Percentiles rank a stretch among this genome's conserved stretches.
phyloP scores from a whole-genome alignment of 345 rosid species.

The Citrus hindsii region DNA sequence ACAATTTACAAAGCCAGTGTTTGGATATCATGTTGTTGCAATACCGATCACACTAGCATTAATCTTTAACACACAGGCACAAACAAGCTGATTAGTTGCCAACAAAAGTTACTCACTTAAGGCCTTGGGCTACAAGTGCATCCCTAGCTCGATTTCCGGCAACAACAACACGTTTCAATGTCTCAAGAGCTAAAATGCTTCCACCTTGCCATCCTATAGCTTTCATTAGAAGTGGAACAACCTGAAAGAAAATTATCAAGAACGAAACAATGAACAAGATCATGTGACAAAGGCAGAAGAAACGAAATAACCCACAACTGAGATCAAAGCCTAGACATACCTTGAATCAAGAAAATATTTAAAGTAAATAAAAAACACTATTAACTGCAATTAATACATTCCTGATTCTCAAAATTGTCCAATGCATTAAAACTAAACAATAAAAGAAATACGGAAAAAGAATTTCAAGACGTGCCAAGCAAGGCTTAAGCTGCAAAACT shows the following conservation, averaged over 20 bases:
- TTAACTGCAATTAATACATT: not conserved
- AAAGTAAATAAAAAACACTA: not conserved
- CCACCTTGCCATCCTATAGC: slow-evolving; percentile 99
- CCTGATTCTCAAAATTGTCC: not conserved
- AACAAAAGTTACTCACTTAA: slow-evolving; percentile 44
- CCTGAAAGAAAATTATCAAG: slow-evolving; percentile 41
- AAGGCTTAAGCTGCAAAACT: not conserved
- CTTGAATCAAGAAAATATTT: not conserved
- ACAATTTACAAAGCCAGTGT: not conserved
- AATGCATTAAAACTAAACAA: not conserved
- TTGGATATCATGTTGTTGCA: not conserved
- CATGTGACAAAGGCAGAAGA: not conserved
- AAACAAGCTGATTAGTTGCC: not conserved
- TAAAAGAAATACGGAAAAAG: not conserved
- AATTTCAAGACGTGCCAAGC: not conserved
- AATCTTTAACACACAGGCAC: not conserved
- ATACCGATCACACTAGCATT: not conserved
- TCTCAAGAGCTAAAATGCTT: slow-evolving; percentile 97
- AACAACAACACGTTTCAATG: slow-evolving; percentile 88
- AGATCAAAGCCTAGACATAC: not conserved
- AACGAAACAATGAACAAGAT: slow-evolving; percentile 15
- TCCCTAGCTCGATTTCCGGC: slow-evolving; percentile 99
- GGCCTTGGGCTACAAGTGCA: slow-evolving; percentile 98
- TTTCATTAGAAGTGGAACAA: slow-evolving; percentile 98
- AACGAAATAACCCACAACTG: not conserved